Conservation (phyloP, 208 protist genomes). For the Lotmaria passim region DNA sequence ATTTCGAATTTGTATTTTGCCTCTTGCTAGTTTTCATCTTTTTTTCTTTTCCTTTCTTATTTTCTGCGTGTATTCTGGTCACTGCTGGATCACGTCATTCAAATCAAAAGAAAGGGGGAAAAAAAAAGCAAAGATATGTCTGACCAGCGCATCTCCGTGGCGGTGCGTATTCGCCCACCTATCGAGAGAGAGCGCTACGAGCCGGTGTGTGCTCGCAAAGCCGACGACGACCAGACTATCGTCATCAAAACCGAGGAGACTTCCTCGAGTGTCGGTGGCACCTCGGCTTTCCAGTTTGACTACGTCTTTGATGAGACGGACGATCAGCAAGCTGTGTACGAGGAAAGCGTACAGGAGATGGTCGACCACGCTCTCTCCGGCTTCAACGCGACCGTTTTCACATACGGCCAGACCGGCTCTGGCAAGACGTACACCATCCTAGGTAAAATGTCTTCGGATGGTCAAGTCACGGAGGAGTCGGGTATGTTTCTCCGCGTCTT, state of each 20-base stretch:
- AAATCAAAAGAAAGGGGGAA: no score
- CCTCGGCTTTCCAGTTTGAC: slow-evolving; percentile 79
- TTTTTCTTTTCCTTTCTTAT: no score
- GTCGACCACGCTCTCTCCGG: slow-evolving; percentile 83
- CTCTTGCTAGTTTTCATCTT: no score
- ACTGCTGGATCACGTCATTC: no score
- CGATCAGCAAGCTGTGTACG: slow-evolving; percentile 79
- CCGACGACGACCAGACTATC: slow-evolving; percentile 77
- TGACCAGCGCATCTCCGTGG: slow-evolving; percentile 80
- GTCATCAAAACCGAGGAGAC: slow-evolving; percentile 70
- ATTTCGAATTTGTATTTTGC: no score
- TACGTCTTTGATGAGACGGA: slow-evolving; percentile 84
- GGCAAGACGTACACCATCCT: slow-evolving; percentile 94
- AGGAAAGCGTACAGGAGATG: slow-evolving; percentile 83
- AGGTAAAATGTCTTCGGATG: slow-evolving; percentile 54
- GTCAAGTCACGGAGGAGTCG: slow-evolving; percentile 47
- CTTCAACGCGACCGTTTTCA: slow-evolving; percentile 84
- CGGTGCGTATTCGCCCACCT: slow-evolving; percentile 81
- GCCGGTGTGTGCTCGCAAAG: slow-evolving; percentile 68
- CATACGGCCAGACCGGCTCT: slow-evolving; percentile 91
- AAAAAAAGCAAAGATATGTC: slow-evolving; percentile 32
- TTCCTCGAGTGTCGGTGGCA: slow-evolving; percentile 37
- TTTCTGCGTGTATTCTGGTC: no score
- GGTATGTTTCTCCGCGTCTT: slow-evolving; percentile 90
- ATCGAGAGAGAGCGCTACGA: slow-evolving; percentile 77